Evolutionary conservation across 768 basidiomycete genomes (phyloP).

Genomic region (Termitomyces bulborhizus): DNA sequence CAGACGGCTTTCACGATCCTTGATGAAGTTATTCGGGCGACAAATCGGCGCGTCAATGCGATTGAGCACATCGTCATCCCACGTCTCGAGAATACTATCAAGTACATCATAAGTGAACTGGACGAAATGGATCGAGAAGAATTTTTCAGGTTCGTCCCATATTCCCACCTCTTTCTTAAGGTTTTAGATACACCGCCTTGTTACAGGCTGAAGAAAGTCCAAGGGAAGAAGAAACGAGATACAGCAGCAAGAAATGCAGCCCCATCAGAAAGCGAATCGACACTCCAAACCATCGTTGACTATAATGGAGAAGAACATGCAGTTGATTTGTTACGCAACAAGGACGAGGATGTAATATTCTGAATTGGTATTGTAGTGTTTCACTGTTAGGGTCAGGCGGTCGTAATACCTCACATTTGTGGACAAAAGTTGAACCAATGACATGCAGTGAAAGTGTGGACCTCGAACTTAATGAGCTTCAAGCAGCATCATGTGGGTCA

Average conservation of each 20-base stretch:
- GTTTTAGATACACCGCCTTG: not conserved
- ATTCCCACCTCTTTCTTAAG: not conserved
- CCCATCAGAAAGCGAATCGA: slow-evolving; percentile 24
- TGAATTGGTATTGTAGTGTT: slow-evolving; percentile 26
- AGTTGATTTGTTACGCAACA: slow-evolving; percentile 67
- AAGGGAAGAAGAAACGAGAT: slow-evolving; percentile 93
- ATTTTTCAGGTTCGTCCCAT: slow-evolving; percentile 67
- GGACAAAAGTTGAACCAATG: not conserved
- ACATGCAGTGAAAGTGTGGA: not conserved
- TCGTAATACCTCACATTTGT: slow-evolving; percentile 4
- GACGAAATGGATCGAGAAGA: slow-evolving; percentile 99
- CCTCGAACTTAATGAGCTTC: not conserved
- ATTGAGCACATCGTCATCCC: slow-evolving; percentile 98
- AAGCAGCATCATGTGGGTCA: slow-evolving; percentile 3
- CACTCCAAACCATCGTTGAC: slow-evolving; percentile 22
- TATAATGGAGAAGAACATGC: slow-evolving; percentile 33
- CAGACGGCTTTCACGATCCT: slow-evolving; percentile 98
- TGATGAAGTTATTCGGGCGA: slow-evolving; percentile 98
- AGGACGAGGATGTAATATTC: slow-evolving; percentile 94
- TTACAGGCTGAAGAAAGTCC: slow-evolving; percentile 87
- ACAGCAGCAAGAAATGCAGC: slow-evolving; percentile 39
- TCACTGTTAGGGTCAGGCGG: not conserved
- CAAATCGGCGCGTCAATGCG: slow-evolving; percentile 97
- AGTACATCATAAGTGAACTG: slow-evolving; percentile 94
- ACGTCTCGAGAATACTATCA: slow-evolving; percentile 93